Conservation (phyloP, 306 rosid genomes). For the Abrus pulchellus region DNA sequence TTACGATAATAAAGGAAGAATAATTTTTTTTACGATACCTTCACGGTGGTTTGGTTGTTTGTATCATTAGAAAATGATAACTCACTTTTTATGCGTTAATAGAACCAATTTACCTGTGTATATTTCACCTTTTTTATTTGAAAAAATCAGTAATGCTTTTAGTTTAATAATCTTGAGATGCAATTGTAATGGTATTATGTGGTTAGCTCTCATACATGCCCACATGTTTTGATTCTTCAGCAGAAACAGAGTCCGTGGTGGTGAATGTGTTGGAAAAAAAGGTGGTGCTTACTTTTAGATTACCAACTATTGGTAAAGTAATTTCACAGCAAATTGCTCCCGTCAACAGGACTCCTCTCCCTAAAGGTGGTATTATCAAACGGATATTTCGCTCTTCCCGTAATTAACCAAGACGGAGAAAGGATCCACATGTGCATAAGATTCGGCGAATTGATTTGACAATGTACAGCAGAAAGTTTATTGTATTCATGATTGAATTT, state of each 20-base stretch:
- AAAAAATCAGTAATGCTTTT: not conserved
- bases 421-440: slow-evolving; percentile 34
- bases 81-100: not conserved
- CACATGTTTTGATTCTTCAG: slow-evolving; percentile 44
- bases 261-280: slow-evolving; percentile 79
- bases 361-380: slow-evolving; percentile 62
- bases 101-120: not conserved
- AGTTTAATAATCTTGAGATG: slow-evolving; percentile 6
- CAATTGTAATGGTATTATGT: not conserved
- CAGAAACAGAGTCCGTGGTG: slow-evolving; percentile 79
- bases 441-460: slow-evolving; percentile 40
- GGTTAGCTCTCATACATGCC: slow-evolving; percentile 12
- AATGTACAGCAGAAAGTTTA: slow-evolving; percentile 42
- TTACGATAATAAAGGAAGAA: not conserved
- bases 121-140: not conserved
- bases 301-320: slow-evolving; percentile 59
- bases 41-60: not conserved
- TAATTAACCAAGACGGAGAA: slow-evolving; percentile 23
- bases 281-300: slow-evolving; percentile 73
- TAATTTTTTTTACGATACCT: not conserved
- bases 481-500: slow-evolving; percentile 39
- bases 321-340: slow-evolving; percentile 52
- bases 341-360: slow-evolving; percentile 39
- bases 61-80: not conserved
- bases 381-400: slow-evolving; percentile 61